Conservation (phyloP, 2,329 filamentous ascomycete species). For the Sarocladiaceae sp. region DNA sequence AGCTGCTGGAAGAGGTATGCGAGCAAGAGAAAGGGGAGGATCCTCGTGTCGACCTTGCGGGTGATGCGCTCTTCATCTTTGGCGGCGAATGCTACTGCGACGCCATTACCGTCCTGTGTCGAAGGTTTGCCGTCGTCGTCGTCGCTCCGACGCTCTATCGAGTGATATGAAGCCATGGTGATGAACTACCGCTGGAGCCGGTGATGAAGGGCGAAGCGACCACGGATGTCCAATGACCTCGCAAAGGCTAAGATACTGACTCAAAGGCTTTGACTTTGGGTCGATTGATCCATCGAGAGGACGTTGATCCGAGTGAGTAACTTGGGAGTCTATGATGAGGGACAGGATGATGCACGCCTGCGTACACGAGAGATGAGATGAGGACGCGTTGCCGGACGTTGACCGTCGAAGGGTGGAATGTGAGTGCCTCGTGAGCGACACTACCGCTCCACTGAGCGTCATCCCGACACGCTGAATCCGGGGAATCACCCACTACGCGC, state of each 20-base stretch:
- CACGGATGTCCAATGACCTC: too few species aligned
- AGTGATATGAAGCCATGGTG: conserved; percentile 5
- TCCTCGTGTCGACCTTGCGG: not conserved
- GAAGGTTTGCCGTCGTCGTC: conserved; percentile 4
- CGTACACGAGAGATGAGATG: not conserved
- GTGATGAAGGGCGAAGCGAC: too few species aligned
- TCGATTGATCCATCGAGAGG: not conserved
- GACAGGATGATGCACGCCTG: not conserved
- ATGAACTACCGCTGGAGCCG: not conserved
- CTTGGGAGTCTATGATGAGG: too few species aligned
- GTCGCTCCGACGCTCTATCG: not conserved
- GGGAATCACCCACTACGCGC: conserved; percentile 1
- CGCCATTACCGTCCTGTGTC: not conserved
- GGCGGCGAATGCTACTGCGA: conserved; percentile 3
- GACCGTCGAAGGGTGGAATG: too few species aligned
- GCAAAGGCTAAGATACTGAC: too few species aligned
- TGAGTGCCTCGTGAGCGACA: too few species aligned
- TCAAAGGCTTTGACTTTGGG: too few species aligned
- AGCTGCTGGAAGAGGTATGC: conserved; percentile 59
- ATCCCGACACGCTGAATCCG: too few species aligned
- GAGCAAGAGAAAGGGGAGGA: conserved; percentile 36
- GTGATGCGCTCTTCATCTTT: conserved; percentile 8
- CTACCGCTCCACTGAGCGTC: too few species aligned
- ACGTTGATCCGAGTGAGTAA: too few species aligned
- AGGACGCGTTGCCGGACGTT: too few species aligned